Base-by-base conservation (phyloP, 495 filamentous ascomycete species). In the Lichenothelia convexa region DNA sequence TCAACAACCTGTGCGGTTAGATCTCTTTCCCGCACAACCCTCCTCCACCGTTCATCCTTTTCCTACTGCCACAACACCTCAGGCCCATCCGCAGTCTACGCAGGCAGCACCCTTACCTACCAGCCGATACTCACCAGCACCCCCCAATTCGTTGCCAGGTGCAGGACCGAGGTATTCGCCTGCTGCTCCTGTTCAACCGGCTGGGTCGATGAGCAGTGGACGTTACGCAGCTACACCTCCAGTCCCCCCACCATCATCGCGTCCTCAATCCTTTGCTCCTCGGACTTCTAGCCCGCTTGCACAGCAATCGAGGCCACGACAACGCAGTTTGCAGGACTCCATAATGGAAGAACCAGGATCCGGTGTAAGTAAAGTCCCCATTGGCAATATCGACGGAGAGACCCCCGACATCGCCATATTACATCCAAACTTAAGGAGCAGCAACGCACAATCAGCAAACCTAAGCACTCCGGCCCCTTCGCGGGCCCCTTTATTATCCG, bases 261-360 rank as follows among this genome's bases (percentile, higher is more conserved):
- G 32, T 21, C 42, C 64, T 3, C 58, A 83, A 46, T 66, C 77
- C 9, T 83, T 84, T 54, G 80, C 80, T 39, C 82, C 83, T 6
- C 71, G 82, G 36, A 89, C 81, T 15, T 89, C 80, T 15, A 92
- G 83, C 48, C 84, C 81, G 8, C 61, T 91, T 20, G 85, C 80
- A 15, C 73, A 85, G 32, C 47, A 54, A 46, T 69, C 66, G 27
- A 59, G 68, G 48, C 54, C 62, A 13, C 61, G 56, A 18, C 55
- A 60, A 64, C 66, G n/a, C n/a, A n/a, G n/a, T n/a, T n/a, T n/a
- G n/a, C n/a, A n/a, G n/a, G n/a, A n/a, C n/a, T n/a, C n/a, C n/a
- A n/a, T n/a, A n/a, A n/a, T n/a, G n/a, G n/a, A n/a, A n/a, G n/a
- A n/a, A n/a, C n/a, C n/a, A n/a, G n/a, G n/a, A n/a, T n/a, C n/a